Conservation (phyloP, 495 filamentous ascomycete species). For the Bryoglossum gracile region DNA sequence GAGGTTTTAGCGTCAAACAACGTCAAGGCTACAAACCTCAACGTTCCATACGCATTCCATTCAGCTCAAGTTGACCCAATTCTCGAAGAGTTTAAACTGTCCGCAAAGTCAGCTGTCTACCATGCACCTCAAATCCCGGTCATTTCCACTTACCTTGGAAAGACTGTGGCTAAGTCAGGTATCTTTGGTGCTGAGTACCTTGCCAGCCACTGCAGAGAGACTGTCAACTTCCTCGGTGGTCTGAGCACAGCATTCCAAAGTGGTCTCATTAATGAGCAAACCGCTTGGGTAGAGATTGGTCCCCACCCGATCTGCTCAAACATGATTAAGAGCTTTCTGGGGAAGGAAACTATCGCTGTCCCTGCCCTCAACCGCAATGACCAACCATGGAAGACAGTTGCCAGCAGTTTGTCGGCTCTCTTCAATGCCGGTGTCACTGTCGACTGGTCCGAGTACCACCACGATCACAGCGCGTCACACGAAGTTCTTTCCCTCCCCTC, state of each 20-base stretch:
- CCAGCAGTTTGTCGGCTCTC: slow-evolving; percentile 51
- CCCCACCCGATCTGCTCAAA: slow-evolving; percentile 61
- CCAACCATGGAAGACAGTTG: slow-evolving; percentile 59
- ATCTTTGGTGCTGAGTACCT: slow-evolving; percentile 56
- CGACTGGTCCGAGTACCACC: slow-evolving; percentile 72
- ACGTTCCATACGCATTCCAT: slow-evolving; percentile 75
- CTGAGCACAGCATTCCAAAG: slow-evolving; percentile 46
- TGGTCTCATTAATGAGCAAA: slow-evolving; percentile 43
- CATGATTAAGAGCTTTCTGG: slow-evolving; percentile 64
- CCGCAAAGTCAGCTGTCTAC: slow-evolving; percentile 51
- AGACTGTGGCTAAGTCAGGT: slow-evolving; percentile 47
- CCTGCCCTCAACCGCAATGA: slow-evolving; percentile 45
- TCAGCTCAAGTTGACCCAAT: slow-evolving; percentile 73
- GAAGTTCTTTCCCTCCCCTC: slow-evolving; percentile 60
- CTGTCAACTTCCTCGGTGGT: slow-evolving; percentile 67
- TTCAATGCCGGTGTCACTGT: slow-evolving; percentile 61
- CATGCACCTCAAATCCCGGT: slow-evolving; percentile 53
- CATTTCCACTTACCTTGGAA: slow-evolving; percentile 60
- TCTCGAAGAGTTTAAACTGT: slow-evolving; percentile 53
- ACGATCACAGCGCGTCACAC: slow-evolving; percentile 54
- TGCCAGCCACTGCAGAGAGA: slow-evolving; percentile 56
- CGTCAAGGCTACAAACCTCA: slow-evolving; percentile 59
- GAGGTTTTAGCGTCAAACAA: slow-evolving; percentile 50
- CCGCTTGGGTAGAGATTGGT: slow-evolving; percentile 59
- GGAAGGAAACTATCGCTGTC: slow-evolving; percentile 45